phyloP scores from a whole-genome alignment of 2,329 filamentous ascomycete species.

The Rasamsonia emersonii region DNA sequence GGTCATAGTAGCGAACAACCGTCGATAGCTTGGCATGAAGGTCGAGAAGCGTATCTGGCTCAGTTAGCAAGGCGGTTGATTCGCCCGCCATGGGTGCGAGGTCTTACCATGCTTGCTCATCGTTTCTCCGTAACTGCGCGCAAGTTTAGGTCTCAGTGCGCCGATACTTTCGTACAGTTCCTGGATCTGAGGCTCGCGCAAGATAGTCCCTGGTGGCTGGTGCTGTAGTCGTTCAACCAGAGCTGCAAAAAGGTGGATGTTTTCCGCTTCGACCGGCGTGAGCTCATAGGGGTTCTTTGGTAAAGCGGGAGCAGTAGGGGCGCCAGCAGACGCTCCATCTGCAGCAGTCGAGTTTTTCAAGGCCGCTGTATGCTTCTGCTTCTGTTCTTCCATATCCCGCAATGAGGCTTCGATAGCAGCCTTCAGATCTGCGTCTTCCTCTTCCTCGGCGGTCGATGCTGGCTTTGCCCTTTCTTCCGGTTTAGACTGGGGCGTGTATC shows the following conservation, averaged over 20 bases:
- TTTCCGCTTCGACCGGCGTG: slow-evolving; percentile 87
- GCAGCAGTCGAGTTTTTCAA: slow-evolving; percentile 69
- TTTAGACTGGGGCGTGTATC: slow-evolving; percentile 61
- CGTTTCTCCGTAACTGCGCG: slow-evolving; percentile 91
- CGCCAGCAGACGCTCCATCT: slow-evolving; percentile 39
- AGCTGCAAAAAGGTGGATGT: slow-evolving; percentile 92
- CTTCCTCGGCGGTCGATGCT: slow-evolving; percentile 48
- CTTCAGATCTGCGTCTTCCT: slow-evolving; percentile 87
- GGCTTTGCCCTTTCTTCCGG: background rate
- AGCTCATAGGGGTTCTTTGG: slow-evolving; percentile 93
- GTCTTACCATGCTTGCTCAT: slow-evolving; percentile 95
- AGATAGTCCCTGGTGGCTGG: slow-evolving; percentile 86
- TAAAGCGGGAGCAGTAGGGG: slow-evolving; percentile 44
- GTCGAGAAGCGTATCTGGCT: slow-evolving; percentile 77
- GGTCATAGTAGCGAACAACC: slow-evolving; percentile 93
- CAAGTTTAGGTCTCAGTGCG: slow-evolving; percentile 83
- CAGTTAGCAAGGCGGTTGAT: too few relatives aligned
- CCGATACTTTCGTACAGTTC: slow-evolving; percentile 97
- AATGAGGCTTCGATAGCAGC: slow-evolving; percentile 92
- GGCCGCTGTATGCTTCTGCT: slow-evolving; percentile 75
- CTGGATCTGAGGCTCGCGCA: slow-evolving; percentile 96
- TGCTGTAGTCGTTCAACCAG: slow-evolving; percentile 90
- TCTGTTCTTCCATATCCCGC: slow-evolving; percentile 96
- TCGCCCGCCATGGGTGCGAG: too few relatives aligned
- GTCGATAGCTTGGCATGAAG: slow-evolving; percentile 92